phyloP scores from a whole-genome alignment of 1,284 basidiomycete genomes.

The Amylostereum areolatum region DNA sequence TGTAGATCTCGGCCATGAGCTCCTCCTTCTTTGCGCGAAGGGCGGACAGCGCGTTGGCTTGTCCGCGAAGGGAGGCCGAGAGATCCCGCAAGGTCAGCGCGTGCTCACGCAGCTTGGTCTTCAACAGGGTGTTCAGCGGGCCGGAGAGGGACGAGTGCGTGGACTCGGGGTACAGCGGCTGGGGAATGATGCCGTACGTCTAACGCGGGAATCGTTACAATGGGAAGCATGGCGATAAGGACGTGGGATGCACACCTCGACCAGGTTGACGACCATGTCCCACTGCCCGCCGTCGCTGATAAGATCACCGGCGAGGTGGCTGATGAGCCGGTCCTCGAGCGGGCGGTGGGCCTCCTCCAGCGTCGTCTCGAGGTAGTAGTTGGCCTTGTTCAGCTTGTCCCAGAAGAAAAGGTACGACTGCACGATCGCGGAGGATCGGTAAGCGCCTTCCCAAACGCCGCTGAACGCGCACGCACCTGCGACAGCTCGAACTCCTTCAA shows the following conservation, averaged over 20 bases:
- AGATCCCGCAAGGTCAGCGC: conserved; percentile 75
- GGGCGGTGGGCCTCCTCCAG: conserved; percentile 80
- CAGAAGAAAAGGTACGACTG: conserved; percentile 90
- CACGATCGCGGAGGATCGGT: no score
- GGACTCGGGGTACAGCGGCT: conserved; percentile 81
- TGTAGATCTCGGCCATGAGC: conserved; percentile 82
- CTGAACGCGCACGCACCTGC: conserved; percentile 61
- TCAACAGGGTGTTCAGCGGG: conserved; percentile 75
- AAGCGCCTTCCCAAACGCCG: no score
- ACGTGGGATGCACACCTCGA: conserved; percentile 40
- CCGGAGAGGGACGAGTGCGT: conserved; percentile 73
- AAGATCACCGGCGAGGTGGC: conserved; percentile 70
- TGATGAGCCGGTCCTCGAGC: conserved; percentile 78
- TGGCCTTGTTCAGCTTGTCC: conserved; percentile 93
- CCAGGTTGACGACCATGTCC: conserved; percentile 91
- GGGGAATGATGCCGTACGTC: conserved; percentile 83
- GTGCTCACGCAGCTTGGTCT: conserved; percentile 88
- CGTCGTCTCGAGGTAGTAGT: conserved; percentile 88
- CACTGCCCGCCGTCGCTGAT: conserved; percentile 92
- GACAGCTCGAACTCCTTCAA: conserved; percentile 86
- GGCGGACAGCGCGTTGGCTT: conserved; percentile 39
- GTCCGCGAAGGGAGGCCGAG: conserved; percentile 41
- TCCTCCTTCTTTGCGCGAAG: conserved; percentile 79
- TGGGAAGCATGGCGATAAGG: background rate
- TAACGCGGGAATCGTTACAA: conserved; percentile 15